A percentile compares a stretch with the other conserved stretches of the same genome.
Conservation (phyloP, 345 rosid genomes). For the Brassica juncea region DNA sequence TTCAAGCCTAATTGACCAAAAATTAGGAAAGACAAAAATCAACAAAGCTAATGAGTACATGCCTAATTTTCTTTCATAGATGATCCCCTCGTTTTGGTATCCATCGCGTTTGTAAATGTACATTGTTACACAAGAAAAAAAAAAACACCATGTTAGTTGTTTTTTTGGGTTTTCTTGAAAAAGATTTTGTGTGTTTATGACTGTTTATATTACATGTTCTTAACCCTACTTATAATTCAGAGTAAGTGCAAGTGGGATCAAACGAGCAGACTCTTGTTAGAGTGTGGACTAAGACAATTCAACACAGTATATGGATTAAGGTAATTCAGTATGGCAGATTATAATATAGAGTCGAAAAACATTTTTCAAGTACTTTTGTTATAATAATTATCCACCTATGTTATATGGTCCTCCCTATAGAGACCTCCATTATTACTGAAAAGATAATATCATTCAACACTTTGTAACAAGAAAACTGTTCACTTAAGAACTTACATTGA, state of each 20-base stretch:
- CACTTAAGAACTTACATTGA: conserved; percentile 37
- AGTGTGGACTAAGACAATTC: too few species aligned
- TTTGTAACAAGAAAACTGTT: conserved; percentile 34
- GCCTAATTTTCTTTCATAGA: neutral
- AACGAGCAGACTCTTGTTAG: neutral
- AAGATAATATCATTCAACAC: conserved; percentile 15
- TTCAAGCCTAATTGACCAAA: neutral
- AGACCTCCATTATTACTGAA: neutral
- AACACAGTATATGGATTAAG: neutral
- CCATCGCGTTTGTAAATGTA: too few species aligned
- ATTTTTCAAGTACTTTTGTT: neutral
- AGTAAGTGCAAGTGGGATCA: neutral
- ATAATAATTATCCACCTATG: neutral
- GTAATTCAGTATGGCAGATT: neutral
- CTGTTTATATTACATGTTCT: too few species aligned
- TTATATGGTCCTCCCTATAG: neutral
- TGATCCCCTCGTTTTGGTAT: neutral
- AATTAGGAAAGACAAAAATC: neutral
- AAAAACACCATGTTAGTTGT: neutral
- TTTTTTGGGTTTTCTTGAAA: too few species aligned
- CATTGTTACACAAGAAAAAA: too few species aligned
- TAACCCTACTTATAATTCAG: neutral
- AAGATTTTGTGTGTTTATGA: too few species aligned
- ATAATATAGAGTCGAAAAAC: neutral
- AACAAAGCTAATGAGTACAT: neutral